Base-by-base conservation (phyloP, 2,329 filamentous ascomycete species). In the Fusarium circinatum region DNA sequence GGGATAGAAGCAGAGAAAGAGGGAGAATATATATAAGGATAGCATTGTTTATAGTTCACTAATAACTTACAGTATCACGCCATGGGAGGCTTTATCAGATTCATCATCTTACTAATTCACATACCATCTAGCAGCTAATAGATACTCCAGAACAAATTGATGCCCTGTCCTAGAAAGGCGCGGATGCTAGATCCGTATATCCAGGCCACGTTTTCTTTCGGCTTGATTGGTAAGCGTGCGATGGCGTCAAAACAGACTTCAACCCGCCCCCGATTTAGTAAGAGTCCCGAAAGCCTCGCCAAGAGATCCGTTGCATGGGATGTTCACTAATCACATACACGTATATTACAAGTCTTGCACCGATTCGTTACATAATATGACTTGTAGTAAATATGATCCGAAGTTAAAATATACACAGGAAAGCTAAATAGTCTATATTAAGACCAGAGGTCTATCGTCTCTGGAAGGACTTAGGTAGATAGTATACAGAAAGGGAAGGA, bases 291-390 rank as follows among this genome's bases (percentile, higher is more conserved):
- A 51, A 24, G 9, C 13, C 17, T 24, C 1, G 17, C 22, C 3
- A 15, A 3, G 28, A 18, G 5, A 24, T 7, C 6, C 8, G 8
- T 24, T 1, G 30, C 48, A 13, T 1, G 17, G 17, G 48, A 24
- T 20, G 48, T 24, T 34, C 30, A 34, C 22, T 24, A 51, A 51
- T 51, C 48, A 24, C 4, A 20, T 20, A 11, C 2, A 14, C 0
- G 4, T 8, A 20, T 24, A 20, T 8, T 3, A 11, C 8, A 2
- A 34, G 17, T 10, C 2, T 11, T 10, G 3, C 5, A 7, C 8
- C 8, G 1, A 8, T 18, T 5, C 3, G 5, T 32, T 4, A 49
- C 7, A 0, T 13, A 18, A 4, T 6, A 3, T 2, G 0, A 18
- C 3, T 20, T 14, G 2, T 34, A 6, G 15, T 1, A 51, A 51